Evolutionary conservation across 768 basidiomycete genomes (phyloP).

Genomic region (Phlegmacium glaucopus): DNA sequence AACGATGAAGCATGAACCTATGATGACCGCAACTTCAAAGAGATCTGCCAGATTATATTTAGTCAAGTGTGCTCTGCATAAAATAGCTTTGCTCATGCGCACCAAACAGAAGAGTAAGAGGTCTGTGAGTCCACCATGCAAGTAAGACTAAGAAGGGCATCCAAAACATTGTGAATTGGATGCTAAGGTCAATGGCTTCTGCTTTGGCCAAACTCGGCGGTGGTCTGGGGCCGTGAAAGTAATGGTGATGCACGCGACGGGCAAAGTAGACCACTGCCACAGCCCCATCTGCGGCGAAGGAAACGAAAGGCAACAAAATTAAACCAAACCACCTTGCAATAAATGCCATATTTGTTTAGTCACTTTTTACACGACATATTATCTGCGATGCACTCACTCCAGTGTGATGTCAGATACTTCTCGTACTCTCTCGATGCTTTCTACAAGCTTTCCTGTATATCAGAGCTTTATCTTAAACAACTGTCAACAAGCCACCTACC

Average conservation of each 20-base stretch:
- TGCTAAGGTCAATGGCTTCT: constrained; percentile 71
- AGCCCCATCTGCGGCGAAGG: constrained; percentile 69
- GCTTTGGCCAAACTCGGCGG: constrained; percentile 62
- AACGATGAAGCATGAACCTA: constrained; percentile 71
- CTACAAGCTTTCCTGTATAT: constrained; percentile 45
- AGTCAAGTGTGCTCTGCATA: neutral
- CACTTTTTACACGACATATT: neutral
- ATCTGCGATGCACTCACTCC: constrained; percentile 40
- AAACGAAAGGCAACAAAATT: constrained; percentile 67
- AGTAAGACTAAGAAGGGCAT: constrained; percentile 69
- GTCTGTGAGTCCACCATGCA: constrained; percentile 63
- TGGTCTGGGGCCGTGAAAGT: constrained; percentile 36
- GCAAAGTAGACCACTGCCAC: constrained; percentile 58
- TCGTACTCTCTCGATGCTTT: constrained; percentile 57
- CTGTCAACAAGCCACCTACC: constrained; percentile 33
- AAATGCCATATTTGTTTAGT: neutral
- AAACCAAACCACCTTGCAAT: constrained; percentile 65
- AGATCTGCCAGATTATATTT: constrained; percentile 41
- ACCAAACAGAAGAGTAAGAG: constrained; percentile 70
- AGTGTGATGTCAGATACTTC: constrained; percentile 37
- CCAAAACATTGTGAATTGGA: constrained; percentile 79
- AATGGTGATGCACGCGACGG: constrained; percentile 37
- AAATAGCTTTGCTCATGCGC: constrained; percentile 11
- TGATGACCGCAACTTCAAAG: constrained; percentile 61
- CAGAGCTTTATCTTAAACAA: neutral